Evolutionary conservation across 208 protist genomes (phyloP), one percentile per base, ranked within the genome.

Genomic region (Trypanosoma boissoni): DNA sequence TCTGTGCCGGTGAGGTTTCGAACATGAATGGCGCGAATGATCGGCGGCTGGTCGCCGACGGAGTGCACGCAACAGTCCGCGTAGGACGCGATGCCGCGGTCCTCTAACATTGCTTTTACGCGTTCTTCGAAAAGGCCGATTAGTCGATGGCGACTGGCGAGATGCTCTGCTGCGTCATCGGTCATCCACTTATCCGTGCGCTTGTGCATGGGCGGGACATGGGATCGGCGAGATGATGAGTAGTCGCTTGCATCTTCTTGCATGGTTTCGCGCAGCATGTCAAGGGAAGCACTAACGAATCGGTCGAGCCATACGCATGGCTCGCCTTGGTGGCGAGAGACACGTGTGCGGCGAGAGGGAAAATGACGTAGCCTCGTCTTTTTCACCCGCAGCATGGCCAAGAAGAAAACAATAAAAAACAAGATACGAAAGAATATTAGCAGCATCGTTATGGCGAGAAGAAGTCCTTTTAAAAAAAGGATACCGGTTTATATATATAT

Each of bases 281-380:
- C 80, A 2, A 88, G 37, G 4, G 72, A 21, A 0, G 76, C 81
- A 49, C 81, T 86, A 20, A 73, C 67, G 0, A 91, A 64, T 0
- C 84, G 78, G 55, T 94, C 80, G 27, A 88, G 42, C 84, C 87
- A 94, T 9, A 86, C 42, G 7, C 81, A 86, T 9, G 70, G 72
- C 59, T 94, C 83, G 5, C 80, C 79, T 51, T 89, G 58, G 48
- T 84, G 81, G 5, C 87, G 78, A 0, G 87, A 75, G 27, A 94
- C 85, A 59, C 83, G 78, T 16, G 87, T 94, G 41, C 81, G 73
- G 9, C 83, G 75, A 21, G 74, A 78, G 0, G 87, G 87, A 20
- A 83, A 60, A 61, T 94, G 81, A 0, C 87, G 83, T 20, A 94
- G 42, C 4, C 81, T 76, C 12, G 68, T 76, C 50, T 88, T 82